phyloP scores from a whole-genome alignment of 2,329 filamentous ascomycete genomes.

The Penicillium fuscoglaucum region DNA sequence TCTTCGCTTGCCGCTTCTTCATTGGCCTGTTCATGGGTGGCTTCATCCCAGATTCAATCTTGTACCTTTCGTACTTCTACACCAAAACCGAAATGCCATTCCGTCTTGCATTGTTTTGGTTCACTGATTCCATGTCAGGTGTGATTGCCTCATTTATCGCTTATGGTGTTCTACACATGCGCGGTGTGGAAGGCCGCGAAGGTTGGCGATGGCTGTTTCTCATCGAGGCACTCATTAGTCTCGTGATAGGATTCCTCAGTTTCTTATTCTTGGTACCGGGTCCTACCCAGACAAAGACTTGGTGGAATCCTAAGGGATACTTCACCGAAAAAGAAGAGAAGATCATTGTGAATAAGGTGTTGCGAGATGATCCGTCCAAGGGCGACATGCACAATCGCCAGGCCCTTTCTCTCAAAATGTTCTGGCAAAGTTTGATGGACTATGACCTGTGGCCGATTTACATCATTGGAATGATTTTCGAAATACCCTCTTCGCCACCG shows the following conservation, averaged over 20 bases:
- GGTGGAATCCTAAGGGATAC: slow-evolving; percentile 61
- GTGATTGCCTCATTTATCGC: slow-evolving; percentile 39
- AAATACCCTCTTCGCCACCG: slow-evolving; percentile 46
- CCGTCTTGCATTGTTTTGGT: slow-evolving; percentile 42
- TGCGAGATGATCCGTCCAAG: slow-evolving; percentile 46
- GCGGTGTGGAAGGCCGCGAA: slow-evolving; percentile 40
- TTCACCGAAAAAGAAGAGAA: slow-evolving; percentile 62
- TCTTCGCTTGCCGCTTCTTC: slow-evolving; percentile 46
- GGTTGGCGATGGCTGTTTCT: slow-evolving; percentile 50
- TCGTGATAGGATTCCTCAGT: slow-evolving; percentile 45
- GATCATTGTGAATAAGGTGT: slow-evolving; percentile 62
- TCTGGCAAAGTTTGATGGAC: slow-evolving; percentile 38
- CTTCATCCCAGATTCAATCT: slow-evolving; percentile 49
- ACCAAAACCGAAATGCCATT: slow-evolving; percentile 37
- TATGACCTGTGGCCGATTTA: slow-evolving; percentile 44
- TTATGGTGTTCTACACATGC: slow-evolving; percentile 42
- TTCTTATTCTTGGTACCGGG: slow-evolving; percentile 45
- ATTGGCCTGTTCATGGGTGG: slow-evolving; percentile 53
- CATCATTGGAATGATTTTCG: slow-evolving; percentile 37
- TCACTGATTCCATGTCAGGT: slow-evolving; percentile 33
- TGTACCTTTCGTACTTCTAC: slow-evolving; percentile 45
- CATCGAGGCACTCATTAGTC: slow-evolving; percentile 47
- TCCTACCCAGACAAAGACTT: slow-evolving; percentile 51
- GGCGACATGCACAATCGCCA: slow-evolving; percentile 41
- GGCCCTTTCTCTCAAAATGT: slow-evolving; percentile 30